These are phyloP conservation scores for Colletotrichum tabaci DNA, from an alignment of 2,329 filamentous ascomycete species.

Conservation along the genomic window DNA sequence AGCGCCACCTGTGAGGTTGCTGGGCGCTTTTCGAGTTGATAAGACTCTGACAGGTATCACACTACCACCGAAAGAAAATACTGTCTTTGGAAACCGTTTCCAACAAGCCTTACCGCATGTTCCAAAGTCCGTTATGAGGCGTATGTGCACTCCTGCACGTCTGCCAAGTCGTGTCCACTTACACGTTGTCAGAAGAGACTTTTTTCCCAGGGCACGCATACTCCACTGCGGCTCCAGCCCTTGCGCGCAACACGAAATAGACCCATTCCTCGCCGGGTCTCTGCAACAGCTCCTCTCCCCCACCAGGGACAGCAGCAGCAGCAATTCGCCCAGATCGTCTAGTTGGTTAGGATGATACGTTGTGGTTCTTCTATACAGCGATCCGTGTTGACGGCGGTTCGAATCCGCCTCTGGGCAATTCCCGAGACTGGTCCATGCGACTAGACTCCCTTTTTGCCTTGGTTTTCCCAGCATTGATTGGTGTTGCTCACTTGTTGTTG, in stretches of 20 bases:
- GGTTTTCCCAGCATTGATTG: neutral
- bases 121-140: too few species aligned
- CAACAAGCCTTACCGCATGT: too few species aligned
- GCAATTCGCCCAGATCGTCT: constrained; percentile 38
- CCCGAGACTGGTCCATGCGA: neutral
- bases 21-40: too few species aligned
- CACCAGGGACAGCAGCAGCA: constrained; percentile 9
- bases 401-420: constrained; percentile 39
- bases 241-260: neutral
- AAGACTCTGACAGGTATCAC: too few species aligned
- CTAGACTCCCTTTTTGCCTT: neutral
- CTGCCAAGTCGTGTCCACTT: neutral
- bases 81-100: too few species aligned
- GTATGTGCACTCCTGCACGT: neutral
- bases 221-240: constrained; percentile 19
- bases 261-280: neutral
- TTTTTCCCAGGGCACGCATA: neutral
- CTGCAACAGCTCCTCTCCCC: constrained; percentile 14
- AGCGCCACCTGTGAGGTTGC: too few species aligned
- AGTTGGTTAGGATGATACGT: constrained; percentile 42
- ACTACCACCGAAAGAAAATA: too few species aligned
- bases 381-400: constrained; percentile 41
- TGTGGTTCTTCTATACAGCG: constrained; percentile 26
- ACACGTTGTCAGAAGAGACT: neutral
- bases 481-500: neutral